Evolutionary conservation across 2,329 filamentous ascomycete species (phyloP).

Genomic region (Colletotrichum lini): DNA sequence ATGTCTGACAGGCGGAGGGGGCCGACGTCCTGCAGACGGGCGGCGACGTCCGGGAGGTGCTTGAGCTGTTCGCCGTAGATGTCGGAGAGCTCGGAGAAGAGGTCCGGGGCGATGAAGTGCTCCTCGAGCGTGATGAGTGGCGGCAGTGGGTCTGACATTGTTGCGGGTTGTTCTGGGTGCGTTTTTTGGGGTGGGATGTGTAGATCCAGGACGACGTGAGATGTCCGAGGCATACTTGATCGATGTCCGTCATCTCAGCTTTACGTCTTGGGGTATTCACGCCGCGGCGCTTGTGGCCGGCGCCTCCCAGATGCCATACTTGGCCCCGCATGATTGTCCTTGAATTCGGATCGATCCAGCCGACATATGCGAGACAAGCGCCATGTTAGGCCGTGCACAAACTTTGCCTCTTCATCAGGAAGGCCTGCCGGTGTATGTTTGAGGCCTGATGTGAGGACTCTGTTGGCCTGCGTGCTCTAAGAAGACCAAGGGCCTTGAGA

Average conservation of each 20-base stretch:
- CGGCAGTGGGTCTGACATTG: conserved; percentile 31
- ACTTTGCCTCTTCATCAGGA: too few relatives aligned
- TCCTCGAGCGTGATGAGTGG: conserved; percentile 60
- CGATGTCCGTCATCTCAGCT: neutral
- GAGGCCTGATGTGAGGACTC: too few relatives aligned
- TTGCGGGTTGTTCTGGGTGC: neutral
- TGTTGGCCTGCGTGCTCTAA: too few relatives aligned
- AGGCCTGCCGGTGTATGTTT: too few relatives aligned
- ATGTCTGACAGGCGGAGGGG: conserved; percentile 44
- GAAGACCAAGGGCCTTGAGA: too few relatives aligned
- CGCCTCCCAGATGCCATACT: neutral
- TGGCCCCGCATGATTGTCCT: neutral
- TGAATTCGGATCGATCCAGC: neutral
- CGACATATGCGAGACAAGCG: neutral
- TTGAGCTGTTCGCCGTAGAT: conserved; percentile 45
- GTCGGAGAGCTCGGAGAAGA: conserved; percentile 37
- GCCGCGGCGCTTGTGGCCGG: neutral
- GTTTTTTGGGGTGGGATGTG: neutral
- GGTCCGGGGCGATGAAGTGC: conserved; percentile 51
- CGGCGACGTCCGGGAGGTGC: conserved; percentile 43
- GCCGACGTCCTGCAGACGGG: conserved; percentile 46
- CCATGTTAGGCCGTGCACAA: too few relatives aligned
- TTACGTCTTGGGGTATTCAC: too few relatives aligned
- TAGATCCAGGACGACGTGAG: neutral
- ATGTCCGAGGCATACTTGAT: neutral